Evolutionary conservation across 805 yeast genomes (phyloP), one percentile per base, ranked within the genome.

Genomic region (Kregervanrija delftensis): DNA sequence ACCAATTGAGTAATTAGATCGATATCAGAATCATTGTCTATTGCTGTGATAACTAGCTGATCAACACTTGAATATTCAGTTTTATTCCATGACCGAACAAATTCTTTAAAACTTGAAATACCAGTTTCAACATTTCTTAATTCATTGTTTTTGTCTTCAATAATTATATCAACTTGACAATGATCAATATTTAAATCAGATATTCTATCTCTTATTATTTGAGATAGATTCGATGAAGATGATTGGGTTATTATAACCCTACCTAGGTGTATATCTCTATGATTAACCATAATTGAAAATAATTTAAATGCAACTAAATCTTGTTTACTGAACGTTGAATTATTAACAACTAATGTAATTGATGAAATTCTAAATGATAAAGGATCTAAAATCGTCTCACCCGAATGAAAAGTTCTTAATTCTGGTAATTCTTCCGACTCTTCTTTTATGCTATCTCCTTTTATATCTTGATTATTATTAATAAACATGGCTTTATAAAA

Each of bases 301-400:
- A 59, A 31, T 33, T 52, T 57, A 36, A 61, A 39, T 3, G 61
- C 59, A 13, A 57, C 42, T 11, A 53, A 22, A 43, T 59, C 63
- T 14, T 47, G 42, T 10, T 46, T 41, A 1, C 49, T 50, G 9
- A 52, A 33, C 16, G 48, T 49, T 4, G 40, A n/a, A 35, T 49
- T 51, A 15, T 45, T 53, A 11, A 58, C 30, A 33, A 58, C 40
- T 30, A 61, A 46, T 2, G 55, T 57, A 11, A 61, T 39, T 1
- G 54, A 44, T 4, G 58, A 49, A 17, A 60, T 53, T 33, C 54
- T 52, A 35, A 60, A 56, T 0, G 61, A 54, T n/a, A 52, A 51
- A 6, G 64, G 63, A 43, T 55, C 53, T 14, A 60, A 40, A 30
- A 58, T 50, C 4, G 64, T 60, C 32, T 57, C 59, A 13, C 44